phyloP scores from a whole-genome alignment of 1,139 yeast genomes.

The Zhuliangozyma blackwelliae region DNA sequence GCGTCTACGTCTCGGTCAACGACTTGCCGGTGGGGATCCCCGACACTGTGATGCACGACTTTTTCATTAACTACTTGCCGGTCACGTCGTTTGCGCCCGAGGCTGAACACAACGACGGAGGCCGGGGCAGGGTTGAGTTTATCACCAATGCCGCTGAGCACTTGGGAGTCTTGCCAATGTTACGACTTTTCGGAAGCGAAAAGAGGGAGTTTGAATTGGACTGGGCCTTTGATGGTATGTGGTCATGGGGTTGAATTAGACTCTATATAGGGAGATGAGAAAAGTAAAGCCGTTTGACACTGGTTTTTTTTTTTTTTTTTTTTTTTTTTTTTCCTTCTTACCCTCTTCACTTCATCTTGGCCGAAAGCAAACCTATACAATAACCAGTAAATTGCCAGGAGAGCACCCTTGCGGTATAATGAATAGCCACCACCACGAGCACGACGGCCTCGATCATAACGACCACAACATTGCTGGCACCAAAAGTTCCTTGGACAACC shows the following conservation, averaged over 20 bases:
- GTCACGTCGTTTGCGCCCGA: constrained; percentile 14
- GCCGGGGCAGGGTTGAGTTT: constrained; percentile 18
- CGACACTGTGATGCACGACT: constrained; percentile 34
- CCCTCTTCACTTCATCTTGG: too few relatives aligned
- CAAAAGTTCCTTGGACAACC: constrained; percentile 30
- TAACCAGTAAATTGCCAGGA: too few relatives aligned
- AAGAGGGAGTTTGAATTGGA: constrained; percentile 31
- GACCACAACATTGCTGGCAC: constrained; percentile 1
- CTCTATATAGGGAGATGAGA: too few relatives aligned
- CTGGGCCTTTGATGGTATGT: constrained; percentile 33
- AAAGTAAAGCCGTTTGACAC: too few relatives aligned
- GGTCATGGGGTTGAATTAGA: constrained; percentile 21
- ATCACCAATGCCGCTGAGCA: constrained; percentile 19
- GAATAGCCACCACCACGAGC: too few relatives aligned
- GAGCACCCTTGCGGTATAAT: too few relatives aligned
- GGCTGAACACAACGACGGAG: constrained; percentile 4
- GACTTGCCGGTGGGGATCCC: constrained; percentile 37
- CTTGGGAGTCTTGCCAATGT: constrained; percentile 30
- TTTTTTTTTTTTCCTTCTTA: too few relatives aligned
- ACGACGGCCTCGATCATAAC: not conserved
- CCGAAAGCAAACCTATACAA: too few relatives aligned
- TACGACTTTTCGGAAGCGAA: constrained; percentile 27
- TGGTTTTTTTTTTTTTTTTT: too few relatives aligned
- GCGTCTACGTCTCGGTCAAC: constrained; percentile 21
- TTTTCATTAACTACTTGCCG: constrained; percentile 32